Conservation (phyloP, 176 grass and related monocot genomes). For the Dendrocalamus sinicus region DNA sequence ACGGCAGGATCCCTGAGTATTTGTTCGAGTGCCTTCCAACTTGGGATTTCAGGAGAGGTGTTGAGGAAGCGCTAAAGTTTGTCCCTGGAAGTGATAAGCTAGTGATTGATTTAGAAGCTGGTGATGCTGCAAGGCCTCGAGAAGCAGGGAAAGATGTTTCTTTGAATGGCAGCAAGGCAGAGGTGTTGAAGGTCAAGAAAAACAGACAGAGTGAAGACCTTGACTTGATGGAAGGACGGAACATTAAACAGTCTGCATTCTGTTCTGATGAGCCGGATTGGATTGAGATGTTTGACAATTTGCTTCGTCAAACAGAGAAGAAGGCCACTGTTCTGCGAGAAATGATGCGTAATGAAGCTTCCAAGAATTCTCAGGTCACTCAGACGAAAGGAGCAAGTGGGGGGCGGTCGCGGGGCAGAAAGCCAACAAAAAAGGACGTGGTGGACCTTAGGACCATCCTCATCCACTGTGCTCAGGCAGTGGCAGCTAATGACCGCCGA, state of each 20-base stretch:
- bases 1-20: slow-evolving; percentile 61
- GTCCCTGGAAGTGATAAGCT: slow-evolving; percentile 55
- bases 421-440: slow-evolving; percentile 80
- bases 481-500: slow-evolving; percentile 84
- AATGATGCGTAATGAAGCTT: slow-evolving; percentile 77
- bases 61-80: slow-evolving; percentile 78
- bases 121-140: slow-evolving; percentile 38
- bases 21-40: slow-evolving; percentile 83
- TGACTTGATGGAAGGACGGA: slow-evolving; percentile 84
- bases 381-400: slow-evolving; percentile 58
- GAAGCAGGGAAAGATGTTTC: slow-evolving; percentile 32
- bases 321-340: slow-evolving; percentile 68
- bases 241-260: slow-evolving; percentile 78
- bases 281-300: slow-evolving; percentile 82
- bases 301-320: slow-evolving; percentile 72
- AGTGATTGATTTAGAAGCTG: slow-evolving; percentile 57
- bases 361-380: slow-evolving; percentile 52
- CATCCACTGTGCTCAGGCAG: slow-evolving; percentile 92
- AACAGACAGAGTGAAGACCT: slow-evolving; percentile 74
- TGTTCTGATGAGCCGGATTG: slow-evolving; percentile 72
- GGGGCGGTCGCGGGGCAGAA: slow-evolving; percentile 63
- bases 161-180: slow-evolving; percentile 30
- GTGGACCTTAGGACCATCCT: slow-evolving; percentile 91
- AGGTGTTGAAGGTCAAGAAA: slow-evolving; percentile 55
- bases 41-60: slow-evolving; percentile 90